These are phyloP conservation scores for Ogataea nitratoaversa DNA, from an alignment of 805 yeast genomes.

Conservation along the genomic window DNA sequence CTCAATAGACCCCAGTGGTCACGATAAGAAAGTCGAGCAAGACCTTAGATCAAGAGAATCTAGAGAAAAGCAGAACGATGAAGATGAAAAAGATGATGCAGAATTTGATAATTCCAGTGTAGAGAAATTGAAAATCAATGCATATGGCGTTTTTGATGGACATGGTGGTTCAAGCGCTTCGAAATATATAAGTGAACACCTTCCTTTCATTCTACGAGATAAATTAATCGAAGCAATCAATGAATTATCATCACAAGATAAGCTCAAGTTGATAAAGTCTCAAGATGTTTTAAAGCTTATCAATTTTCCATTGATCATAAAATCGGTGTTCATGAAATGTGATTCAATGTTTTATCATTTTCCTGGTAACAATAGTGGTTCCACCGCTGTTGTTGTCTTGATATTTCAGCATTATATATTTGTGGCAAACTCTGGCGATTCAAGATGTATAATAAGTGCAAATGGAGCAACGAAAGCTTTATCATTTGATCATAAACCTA, in stretches of 20 bases:
- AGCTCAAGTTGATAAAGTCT: slow-evolving; percentile 8
- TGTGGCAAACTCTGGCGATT: slow-evolving; percentile 74
- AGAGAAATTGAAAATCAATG: slow-evolving; percentile 25
- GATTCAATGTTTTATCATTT: slow-evolving; percentile 39
- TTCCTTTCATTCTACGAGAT: slow-evolving; percentile 26
- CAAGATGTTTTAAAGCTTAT: slow-evolving; percentile 19
- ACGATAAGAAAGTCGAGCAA: background rate
- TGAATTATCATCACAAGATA: slow-evolving; percentile 14
- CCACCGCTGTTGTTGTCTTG: slow-evolving; percentile 47
- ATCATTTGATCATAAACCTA: slow-evolving; percentile 65
- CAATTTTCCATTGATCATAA: slow-evolving; percentile 30
- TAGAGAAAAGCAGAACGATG: background rate
- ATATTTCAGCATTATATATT: slow-evolving; percentile 42
- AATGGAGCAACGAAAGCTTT: slow-evolving; percentile 54
- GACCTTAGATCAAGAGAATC: background rate
- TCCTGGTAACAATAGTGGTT: slow-evolving; percentile 43
- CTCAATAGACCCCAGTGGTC: background rate
- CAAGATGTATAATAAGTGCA: slow-evolving; percentile 56
- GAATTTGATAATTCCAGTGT: background rate
- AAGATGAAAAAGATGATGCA: background rate
- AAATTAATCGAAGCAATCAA: slow-evolving; percentile 14
- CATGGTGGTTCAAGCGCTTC: slow-evolving; percentile 74
- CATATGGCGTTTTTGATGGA: slow-evolving; percentile 78
- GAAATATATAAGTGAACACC: slow-evolving; percentile 41
- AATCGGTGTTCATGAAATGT: slow-evolving; percentile 40